A percentile compares a stretch with the other conserved stretches of the same genome.
phyloP scores from a whole-genome alignment of 225 moss, liverwort and hornwort species.

The Pleurozium schreberi region DNA sequence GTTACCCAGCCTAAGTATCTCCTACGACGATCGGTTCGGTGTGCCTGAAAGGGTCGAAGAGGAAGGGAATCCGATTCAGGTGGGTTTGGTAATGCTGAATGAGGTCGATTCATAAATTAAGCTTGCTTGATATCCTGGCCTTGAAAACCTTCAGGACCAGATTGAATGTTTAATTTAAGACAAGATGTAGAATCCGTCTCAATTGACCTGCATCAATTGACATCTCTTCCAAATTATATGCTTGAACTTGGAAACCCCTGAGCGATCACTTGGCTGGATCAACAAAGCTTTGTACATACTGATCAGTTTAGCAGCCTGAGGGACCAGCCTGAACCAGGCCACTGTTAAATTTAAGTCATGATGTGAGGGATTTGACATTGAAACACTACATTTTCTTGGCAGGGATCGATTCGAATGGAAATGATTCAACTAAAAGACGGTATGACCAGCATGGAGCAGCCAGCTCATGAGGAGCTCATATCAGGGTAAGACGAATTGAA shows the following conservation, averaged over 20 bases:
- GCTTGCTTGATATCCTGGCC: neutral
- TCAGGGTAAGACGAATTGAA: slow-evolving; percentile 7
- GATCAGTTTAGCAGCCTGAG: neutral
- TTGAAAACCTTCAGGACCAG: too few species aligned
- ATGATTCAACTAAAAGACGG: neutral
- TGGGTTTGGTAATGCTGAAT: neutral
- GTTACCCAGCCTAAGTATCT: neutral
- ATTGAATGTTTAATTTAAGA: too few species aligned
- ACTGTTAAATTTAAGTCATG: neutral
- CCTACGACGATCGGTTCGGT: too few species aligned
- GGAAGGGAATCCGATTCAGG: neutral
- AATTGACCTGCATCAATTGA: neutral
- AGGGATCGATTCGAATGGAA: slow-evolving; percentile 1
- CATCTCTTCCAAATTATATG: neutral
- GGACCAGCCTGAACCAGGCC: neutral
- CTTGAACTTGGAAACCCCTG: neutral
- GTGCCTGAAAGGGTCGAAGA: neutral
- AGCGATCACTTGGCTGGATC: neutral
- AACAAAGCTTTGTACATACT: neutral
- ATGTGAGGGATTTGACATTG: neutral
- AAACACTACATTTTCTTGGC: neutral
- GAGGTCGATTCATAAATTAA: neutral
- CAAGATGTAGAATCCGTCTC: too few species aligned
- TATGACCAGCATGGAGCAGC: neutral
- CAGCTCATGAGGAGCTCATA: neutral